phyloP scores from a whole-genome alignment of 352 stramenopile genomes.

The Pythium myriotylum region DNA sequence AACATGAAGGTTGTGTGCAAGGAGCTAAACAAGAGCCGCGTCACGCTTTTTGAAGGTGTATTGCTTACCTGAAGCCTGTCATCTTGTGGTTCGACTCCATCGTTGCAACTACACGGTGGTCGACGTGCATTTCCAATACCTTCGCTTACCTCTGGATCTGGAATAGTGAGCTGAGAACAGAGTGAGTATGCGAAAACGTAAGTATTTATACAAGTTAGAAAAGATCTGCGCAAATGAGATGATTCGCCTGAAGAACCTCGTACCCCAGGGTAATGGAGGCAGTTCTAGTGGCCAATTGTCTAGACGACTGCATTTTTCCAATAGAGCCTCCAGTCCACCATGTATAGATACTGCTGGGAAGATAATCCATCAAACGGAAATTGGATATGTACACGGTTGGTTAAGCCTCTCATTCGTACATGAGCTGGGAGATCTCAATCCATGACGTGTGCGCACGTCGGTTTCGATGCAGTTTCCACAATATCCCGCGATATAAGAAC shows the following conservation, averaged over 20 bases:
- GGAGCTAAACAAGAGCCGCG: conserved; percentile 83
- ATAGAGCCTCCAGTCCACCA: too few relatives aligned
- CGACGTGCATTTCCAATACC: not conserved
- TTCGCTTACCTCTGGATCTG: not conserved
- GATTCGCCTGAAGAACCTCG: too few relatives aligned
- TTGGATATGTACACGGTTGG: not conserved
- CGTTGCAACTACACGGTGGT: too few relatives aligned
- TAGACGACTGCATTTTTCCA: too few relatives aligned
- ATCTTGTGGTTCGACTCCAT: too few relatives aligned
- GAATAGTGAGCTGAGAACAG: not conserved
- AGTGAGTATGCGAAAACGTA: conserved; percentile 29
- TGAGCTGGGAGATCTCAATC: conserved; percentile 73
- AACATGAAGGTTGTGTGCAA: conserved; percentile 87
- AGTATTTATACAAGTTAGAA: conserved; percentile 34
- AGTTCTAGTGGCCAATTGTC: too few relatives aligned
- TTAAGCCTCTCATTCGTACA: conserved; percentile 46
- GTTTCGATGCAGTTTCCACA: conserved; percentile 58
- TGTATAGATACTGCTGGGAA: too few relatives aligned
- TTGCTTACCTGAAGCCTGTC: conserved; percentile 53
- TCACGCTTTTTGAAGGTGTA: conserved; percentile 78
- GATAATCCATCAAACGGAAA: not conserved
- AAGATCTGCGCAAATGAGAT: conserved; percentile 10
- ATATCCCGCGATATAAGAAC: conserved; percentile 66
- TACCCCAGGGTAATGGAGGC: too few relatives aligned
- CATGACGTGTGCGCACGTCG: conserved; percentile 54